Percentiles rank a stretch among this genome's conserved stretches.
Evolutionary conservation across 2,329 filamentous ascomycete species (phyloP).

Genomic region (Nannizziopsis arthrosporioides): DNA sequence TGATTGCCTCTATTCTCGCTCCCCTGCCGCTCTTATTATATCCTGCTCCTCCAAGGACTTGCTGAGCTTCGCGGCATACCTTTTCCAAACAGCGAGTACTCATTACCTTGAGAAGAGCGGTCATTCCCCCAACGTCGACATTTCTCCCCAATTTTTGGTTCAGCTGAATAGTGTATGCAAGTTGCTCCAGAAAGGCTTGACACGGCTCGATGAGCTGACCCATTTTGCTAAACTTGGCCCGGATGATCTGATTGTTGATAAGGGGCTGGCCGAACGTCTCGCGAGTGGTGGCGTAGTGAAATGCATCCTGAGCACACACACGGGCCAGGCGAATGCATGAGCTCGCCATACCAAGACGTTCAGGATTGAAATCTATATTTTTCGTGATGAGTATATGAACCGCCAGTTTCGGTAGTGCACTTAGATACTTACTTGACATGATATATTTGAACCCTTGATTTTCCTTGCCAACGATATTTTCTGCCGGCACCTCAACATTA

Average conservation of each 20-base stretch:
- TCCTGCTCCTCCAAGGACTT: slow-evolving; percentile 43
- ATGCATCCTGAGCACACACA: slow-evolving; percentile 49
- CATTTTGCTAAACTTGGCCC: slow-evolving; percentile 48
- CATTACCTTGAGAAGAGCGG: slow-evolving; percentile 43
- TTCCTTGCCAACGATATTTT: slow-evolving; percentile 58
- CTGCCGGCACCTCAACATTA: slow-evolving; percentile 57
- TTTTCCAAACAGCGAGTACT: slow-evolving; percentile 43
- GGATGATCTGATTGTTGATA: slow-evolving; percentile 48
- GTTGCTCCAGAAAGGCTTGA: slow-evolving; percentile 51
- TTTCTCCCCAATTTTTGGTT: slow-evolving; percentile 29
- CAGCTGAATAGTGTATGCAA: slow-evolving; percentile 44
- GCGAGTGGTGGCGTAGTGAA: slow-evolving; percentile 52
- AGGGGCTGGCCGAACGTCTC: slow-evolving; percentile 52
- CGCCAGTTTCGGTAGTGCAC: slow-evolving; percentile 5
- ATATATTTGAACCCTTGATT: slow-evolving; percentile 60
- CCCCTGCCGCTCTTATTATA: slow-evolving; percentile 42
- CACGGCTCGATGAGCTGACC: slow-evolving; percentile 50
- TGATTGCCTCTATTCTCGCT: slow-evolving; percentile 43
- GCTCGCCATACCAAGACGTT: slow-evolving; percentile 55
- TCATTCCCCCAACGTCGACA: slow-evolving; percentile 41
- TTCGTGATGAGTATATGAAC: slow-evolving; percentile 37
- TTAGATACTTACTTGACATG: slow-evolving; percentile 46
- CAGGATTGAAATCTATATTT: slow-evolving; percentile 56
- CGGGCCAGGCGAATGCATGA: slow-evolving; percentile 50
- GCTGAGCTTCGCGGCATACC: slow-evolving; percentile 44